Evolutionary conservation across 2,329 filamentous ascomycete species (phyloP).

Genomic region (Chrysoporthe cubensis): DNA sequence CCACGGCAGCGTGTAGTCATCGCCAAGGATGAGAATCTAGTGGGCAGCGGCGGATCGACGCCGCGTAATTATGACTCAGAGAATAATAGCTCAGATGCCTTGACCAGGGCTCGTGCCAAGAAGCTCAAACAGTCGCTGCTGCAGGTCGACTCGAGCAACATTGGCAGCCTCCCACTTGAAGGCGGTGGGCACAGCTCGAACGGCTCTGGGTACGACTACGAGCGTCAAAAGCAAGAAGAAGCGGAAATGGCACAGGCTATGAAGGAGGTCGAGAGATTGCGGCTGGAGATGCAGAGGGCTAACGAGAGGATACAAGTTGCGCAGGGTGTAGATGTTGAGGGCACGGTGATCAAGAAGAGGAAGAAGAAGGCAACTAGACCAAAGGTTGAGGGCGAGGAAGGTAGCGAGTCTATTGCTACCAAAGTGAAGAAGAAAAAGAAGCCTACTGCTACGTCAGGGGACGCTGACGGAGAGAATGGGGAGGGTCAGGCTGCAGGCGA

Average conservation of each 20-base stretch:
- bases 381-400: slow-evolving; percentile 25
- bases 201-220: slow-evolving; percentile 55
- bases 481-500: slow-evolving; percentile 20
- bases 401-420: slow-evolving; percentile 41
- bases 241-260: slow-evolving; percentile 87
- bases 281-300: slow-evolving; percentile 86
- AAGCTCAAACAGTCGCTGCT: slow-evolving; percentile 69
- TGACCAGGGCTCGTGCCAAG: slow-evolving; percentile 52
- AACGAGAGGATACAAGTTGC: slow-evolving; percentile 75
- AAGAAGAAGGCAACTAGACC: slow-evolving; percentile 65
- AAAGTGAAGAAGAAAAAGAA: slow-evolving; percentile 57
- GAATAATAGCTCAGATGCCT: slow-evolving; percentile 52
- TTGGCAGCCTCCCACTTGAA: slow-evolving; percentile 71
- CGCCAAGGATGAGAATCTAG: slow-evolving; percentile 74
- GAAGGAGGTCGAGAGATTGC: slow-evolving; percentile 82
- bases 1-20: slow-evolving; percentile 67
- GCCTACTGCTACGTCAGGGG: slow-evolving; percentile 26
- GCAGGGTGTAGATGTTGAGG: slow-evolving; percentile 68
- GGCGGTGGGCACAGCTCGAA: slow-evolving; percentile 43
- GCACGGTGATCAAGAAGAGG: slow-evolving; percentile 68
- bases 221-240: slow-evolving; percentile 75
- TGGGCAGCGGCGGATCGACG: slow-evolving; percentile 52
- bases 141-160: slow-evolving; percentile 83
- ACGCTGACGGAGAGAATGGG: slow-evolving; percentile 22
- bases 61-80: slow-evolving; percentile 59